Conservation (phyloP, 2,329 filamentous ascomycete genomes). For the Pseudogymnoascus sp. region DNA sequence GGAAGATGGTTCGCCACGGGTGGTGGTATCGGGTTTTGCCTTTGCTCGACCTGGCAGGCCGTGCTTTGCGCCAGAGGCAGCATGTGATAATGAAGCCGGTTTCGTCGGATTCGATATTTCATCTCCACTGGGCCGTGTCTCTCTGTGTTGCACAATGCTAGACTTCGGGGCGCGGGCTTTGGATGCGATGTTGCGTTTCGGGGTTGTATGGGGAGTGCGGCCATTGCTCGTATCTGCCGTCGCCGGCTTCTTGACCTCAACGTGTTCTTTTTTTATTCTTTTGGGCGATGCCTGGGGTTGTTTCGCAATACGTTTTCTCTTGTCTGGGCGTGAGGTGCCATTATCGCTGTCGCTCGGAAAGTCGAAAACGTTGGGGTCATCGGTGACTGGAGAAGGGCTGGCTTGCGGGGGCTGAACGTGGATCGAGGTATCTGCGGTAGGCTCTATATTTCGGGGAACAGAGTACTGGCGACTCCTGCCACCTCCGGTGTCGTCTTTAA, state of each 20-base stretch:
- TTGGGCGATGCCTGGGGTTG: neutral
- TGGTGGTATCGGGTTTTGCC: neutral
- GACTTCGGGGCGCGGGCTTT: neutral
- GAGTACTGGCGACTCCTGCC: neutral
- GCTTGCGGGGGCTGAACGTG: neutral
- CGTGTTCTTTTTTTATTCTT: neutral
- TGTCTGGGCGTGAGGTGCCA: slow-evolving; percentile 7
- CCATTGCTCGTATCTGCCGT: neutral
- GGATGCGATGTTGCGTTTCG: neutral
- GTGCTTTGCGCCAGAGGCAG: neutral
- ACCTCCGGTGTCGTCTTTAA: neutral
- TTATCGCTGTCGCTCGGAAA: slow-evolving; percentile 20
- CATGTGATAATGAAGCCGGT: neutral
- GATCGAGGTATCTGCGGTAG: neutral
- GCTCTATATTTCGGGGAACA: neutral
- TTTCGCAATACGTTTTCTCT: neutral
- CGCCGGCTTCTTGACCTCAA: neutral
- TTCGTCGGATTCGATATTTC: neutral
- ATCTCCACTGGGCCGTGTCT: neutral
- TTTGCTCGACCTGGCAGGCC: neutral
- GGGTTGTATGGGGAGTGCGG: neutral
- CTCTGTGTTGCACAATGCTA: neutral
- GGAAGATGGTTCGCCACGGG: neutral
- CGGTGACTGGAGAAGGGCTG: neutral
- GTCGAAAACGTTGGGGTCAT: slow-evolving; percentile 7